phyloP scores from a whole-genome alignment of 2,329 filamentous ascomycete species.

The Talaromyces sp. region DNA sequence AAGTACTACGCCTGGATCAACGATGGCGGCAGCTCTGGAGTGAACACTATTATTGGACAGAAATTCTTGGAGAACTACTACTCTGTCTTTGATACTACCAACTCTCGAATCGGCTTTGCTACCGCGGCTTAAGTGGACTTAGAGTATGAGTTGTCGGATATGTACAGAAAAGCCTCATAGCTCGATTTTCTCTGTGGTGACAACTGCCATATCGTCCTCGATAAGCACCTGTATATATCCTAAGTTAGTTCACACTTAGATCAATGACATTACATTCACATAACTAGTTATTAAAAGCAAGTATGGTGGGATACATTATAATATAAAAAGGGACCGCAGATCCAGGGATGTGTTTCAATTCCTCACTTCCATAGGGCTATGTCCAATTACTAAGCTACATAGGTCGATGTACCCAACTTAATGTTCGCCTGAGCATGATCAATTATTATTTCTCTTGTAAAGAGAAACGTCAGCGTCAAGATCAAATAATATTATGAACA shows the following conservation, averaged over 20 bases:
- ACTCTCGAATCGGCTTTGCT: conserved; percentile 13
- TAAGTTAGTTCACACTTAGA: background rate
- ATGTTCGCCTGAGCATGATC: background rate
- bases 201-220: background rate
- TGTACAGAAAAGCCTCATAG: background rate
- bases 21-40: conserved; percentile 13
- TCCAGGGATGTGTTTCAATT: background rate
- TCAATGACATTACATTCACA: background rate
- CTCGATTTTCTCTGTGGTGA: background rate
- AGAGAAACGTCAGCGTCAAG: background rate
- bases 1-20: conserved; percentile 14
- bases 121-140: background rate
- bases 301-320: too few relatives aligned
- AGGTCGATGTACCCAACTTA: background rate
- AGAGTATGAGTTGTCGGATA: background rate
- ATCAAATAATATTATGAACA: background rate
- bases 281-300: background rate
- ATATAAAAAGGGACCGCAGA: too few relatives aligned
- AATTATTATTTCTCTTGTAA: background rate
- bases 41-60: conserved; percentile 11
- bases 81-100: conserved; percentile 9
- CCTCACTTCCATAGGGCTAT: background rate
- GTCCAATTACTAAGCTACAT: background rate
- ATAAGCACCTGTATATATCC: background rate
- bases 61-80: conserved; percentile 15